A percentile compares a stretch with the other conserved stretches of the same genome.
Conservation (phyloP, 768 basidiomycete genomes). For the Lactarius psammicola region DNA sequence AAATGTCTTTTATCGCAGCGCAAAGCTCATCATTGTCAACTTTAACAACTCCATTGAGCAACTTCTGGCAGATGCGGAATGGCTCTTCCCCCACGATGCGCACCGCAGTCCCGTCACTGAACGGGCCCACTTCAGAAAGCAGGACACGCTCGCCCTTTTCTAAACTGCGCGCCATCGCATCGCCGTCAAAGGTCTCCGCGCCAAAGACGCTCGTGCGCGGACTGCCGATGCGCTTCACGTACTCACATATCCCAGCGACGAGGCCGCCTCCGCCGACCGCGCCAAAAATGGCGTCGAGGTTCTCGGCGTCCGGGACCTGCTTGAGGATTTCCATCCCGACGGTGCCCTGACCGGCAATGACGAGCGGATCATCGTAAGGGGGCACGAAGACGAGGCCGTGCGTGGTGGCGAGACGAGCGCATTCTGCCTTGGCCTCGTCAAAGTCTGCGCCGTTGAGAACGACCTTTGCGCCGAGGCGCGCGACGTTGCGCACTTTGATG, state of each 20-base stretch:
- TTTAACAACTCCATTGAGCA: slow-evolving; percentile 79
- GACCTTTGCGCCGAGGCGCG: slow-evolving; percentile 93
- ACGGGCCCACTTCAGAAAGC: slow-evolving; percentile 88
- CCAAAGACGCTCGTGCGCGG: slow-evolving; percentile 82
- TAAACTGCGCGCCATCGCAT: slow-evolving; percentile 88
- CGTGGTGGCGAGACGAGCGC: slow-evolving; percentile 72
- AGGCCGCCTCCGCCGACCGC: slow-evolving; percentile 95
- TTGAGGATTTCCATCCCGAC: slow-evolving; percentile 93
- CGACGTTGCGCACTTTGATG: slow-evolving; percentile 95
- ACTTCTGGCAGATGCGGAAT: slow-evolving; percentile 85
- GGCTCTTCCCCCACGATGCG: slow-evolving; percentile 93
- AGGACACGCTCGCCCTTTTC: slow-evolving; percentile 78
- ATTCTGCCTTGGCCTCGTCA: slow-evolving; percentile 94
- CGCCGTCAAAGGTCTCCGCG: slow-evolving; percentile 93
- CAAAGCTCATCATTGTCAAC: slow-evolving; percentile 96
- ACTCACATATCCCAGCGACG: slow-evolving; percentile 85
- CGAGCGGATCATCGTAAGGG: slow-evolving; percentile 94
- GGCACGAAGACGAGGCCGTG: slow-evolving; percentile 90
- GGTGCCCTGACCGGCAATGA: slow-evolving; percentile 97
- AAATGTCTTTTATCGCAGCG: slow-evolving; percentile 98
- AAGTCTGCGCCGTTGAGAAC: slow-evolving; percentile 91
- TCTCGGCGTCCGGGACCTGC: slow-evolving; percentile 73
- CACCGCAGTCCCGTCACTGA: slow-evolving; percentile 97
- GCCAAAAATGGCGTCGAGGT: slow-evolving; percentile 81
- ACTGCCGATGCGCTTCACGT: slow-evolving; percentile 88